Conservation (phyloP, 2,329 filamentous ascomycete genomes). For the Nigrospora osmanthi region DNA sequence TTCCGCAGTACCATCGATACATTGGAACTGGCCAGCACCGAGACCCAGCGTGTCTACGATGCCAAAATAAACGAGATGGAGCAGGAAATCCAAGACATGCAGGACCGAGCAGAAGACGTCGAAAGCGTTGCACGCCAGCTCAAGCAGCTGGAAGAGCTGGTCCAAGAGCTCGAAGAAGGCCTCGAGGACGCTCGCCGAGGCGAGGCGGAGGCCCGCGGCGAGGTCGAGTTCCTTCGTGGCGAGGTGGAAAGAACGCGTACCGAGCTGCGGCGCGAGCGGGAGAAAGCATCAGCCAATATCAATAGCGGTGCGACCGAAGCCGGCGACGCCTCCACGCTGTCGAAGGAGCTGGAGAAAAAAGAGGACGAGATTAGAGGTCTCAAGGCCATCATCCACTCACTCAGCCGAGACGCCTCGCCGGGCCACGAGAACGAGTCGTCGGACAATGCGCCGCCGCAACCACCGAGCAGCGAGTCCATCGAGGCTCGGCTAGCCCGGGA, state of each 20-base stretch:
- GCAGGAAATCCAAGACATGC: constrained; percentile 73
- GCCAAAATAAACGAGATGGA: constrained; percentile 82
- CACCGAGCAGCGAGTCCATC: constrained; percentile 17
- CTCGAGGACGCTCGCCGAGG: constrained; percentile 89
- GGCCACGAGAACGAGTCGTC: constrained; percentile 31
- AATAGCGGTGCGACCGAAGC: constrained; percentile 35
- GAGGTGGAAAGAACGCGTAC: constrained; percentile 88
- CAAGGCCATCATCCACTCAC: constrained; percentile 94
- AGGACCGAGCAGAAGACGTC: constrained; percentile 80
- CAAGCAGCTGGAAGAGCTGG: constrained; percentile 91
- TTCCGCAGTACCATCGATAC: constrained; percentile 97
- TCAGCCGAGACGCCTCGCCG: constrained; percentile 68
- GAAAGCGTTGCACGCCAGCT: constrained; percentile 85
- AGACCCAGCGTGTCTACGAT: constrained; percentile 95
- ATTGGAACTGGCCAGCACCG: constrained; percentile 86
- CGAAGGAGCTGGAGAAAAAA: constrained; percentile 82
- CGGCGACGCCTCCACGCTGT: constrained; percentile 35
- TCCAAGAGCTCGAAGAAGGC: constrained; percentile 94
- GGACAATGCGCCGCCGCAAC: constrained; percentile 13
- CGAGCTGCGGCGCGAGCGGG: constrained; percentile 80
- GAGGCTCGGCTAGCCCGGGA: constrained; percentile 55
- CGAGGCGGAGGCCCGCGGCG: constrained; percentile 89
- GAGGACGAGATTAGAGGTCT: constrained; percentile 96
- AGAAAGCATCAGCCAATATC: constrained; percentile 62
- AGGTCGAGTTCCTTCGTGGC: constrained; percentile 90